These are phyloP conservation scores for Aspergillus phoenicis DNA, from an alignment of 2,329 filamentous ascomycete genomes.

Conservation along the genomic window DNA sequence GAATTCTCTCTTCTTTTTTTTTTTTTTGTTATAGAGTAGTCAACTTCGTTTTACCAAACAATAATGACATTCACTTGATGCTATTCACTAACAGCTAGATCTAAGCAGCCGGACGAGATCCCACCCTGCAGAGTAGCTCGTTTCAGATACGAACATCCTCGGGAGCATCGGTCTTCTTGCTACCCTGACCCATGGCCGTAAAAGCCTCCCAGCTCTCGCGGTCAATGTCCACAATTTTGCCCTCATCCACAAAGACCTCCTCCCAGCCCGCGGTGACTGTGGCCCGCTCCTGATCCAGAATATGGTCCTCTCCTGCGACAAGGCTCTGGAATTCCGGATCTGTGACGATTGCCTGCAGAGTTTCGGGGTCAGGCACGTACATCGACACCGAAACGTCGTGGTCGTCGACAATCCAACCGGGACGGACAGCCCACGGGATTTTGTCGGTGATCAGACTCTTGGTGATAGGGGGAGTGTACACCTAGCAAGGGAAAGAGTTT, in stretches of 20 bases:
- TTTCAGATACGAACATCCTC: neutral
- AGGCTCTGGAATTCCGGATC: neutral
- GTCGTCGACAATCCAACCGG: neutral
- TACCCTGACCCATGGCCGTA: neutral
- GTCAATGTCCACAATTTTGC: neutral
- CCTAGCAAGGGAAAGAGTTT: neutral
- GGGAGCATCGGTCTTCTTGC: neutral
- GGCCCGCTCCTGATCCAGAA: neutral
- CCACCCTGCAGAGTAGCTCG: too few species aligned
- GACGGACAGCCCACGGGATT: neutral
- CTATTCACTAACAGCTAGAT: too few species aligned
- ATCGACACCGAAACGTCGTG: neutral
- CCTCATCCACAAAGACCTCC: neutral
- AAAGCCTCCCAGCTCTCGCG: neutral
- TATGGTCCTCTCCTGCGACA: neutral
- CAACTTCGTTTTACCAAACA: too few species aligned
- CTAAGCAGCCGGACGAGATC: too few species aligned
- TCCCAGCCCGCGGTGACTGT: neutral
- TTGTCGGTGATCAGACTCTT: neutral
- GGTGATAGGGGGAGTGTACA: neutral
- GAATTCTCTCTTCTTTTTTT: too few species aligned
- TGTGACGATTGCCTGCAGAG: neutral
- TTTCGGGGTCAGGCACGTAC: neutral
- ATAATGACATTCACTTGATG: too few species aligned
- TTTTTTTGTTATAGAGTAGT: too few species aligned